Percentiles rank a stretch among this genome's conserved stretches.
These are phyloP conservation scores for Wickerhamiella nectarea DNA, from an alignment of 805 yeast species.

Conservation along the genomic window DNA sequence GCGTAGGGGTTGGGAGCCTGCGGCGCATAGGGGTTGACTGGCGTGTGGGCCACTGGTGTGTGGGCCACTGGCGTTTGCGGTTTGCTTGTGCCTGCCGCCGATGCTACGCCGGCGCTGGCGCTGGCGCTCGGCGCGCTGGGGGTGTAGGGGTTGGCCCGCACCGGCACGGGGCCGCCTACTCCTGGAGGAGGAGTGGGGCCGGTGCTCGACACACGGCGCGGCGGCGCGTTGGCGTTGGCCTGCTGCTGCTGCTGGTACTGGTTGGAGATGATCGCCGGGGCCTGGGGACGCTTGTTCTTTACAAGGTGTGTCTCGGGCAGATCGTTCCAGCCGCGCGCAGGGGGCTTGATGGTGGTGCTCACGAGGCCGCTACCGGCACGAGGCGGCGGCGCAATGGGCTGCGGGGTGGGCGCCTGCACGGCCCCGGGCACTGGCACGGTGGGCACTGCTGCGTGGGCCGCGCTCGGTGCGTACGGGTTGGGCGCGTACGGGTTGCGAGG, in stretches of 20 bases:
- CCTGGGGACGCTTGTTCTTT: conserved; percentile 15
- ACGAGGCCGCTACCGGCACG: neutral
- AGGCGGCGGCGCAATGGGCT: conserved; percentile 20
- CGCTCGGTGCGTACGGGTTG: conserved; percentile 14
- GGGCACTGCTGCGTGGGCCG: conserved; percentile 6
- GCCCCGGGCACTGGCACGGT: conserved; percentile 7
- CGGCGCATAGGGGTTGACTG: conserved; percentile 19
- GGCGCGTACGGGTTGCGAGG: conserved; percentile 14
- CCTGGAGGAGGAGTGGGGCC: conserved; percentile 10
- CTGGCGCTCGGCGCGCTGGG: neutral
- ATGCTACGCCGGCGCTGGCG: neutral
- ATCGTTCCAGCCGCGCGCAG: conserved; percentile 20
- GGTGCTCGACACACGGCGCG: conserved; percentile 4
- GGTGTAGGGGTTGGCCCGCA: conserved; percentile 4
- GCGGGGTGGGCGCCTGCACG: conserved; percentile 15
- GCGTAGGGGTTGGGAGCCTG: conserved; percentile 7
- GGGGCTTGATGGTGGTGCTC: conserved; percentile 8
- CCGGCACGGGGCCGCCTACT: conserved; percentile 3
- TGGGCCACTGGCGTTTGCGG: conserved; percentile 26
- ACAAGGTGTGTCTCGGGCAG: conserved; percentile 16
- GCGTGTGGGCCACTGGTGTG: conserved; percentile 30
- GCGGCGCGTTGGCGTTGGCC: conserved; percentile 13
- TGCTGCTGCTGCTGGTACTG: conserved; percentile 6
- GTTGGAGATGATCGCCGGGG: conserved; percentile 13
- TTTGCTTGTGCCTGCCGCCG: conserved; percentile 9